phyloP scores from a whole-genome alignment of 352 stramenopile genomes.

The Thalassiosira delicatula region DNA sequence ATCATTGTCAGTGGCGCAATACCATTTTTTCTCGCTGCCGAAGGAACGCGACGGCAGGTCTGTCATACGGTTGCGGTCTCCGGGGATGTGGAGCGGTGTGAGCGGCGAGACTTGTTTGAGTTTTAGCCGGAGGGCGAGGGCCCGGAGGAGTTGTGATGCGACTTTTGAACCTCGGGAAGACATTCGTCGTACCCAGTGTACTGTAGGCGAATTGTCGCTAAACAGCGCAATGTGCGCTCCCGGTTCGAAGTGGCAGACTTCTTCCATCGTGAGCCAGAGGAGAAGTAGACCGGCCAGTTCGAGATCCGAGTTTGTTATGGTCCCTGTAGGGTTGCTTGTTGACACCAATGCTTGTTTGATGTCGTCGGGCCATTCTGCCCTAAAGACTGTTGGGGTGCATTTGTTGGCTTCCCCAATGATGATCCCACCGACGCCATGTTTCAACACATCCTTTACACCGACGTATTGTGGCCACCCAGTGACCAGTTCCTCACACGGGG shows the following conservation, averaged over 20 bases:
- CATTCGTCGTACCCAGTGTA: constrained; percentile 19
- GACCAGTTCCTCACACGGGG: constrained; percentile 28
- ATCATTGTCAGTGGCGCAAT: constrained; percentile 11
- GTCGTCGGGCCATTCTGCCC: constrained; percentile 20
- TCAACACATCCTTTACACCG: constrained; percentile 22
- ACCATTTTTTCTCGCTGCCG: constrained; percentile 24
- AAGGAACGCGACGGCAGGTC: constrained; percentile 42
- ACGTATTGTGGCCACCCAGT: constrained; percentile 18
- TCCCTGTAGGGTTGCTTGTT: constrained; percentile 1
- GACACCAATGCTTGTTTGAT: constrained; percentile 11
- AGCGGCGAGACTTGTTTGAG: constrained; percentile 18
- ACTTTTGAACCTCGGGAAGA: constrained; percentile 2
- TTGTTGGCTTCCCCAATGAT: constrained; percentile 13
- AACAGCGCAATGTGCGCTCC: constrained; percentile 18
- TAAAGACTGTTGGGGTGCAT: constrained; percentile 22
- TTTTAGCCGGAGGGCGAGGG: constrained; percentile 18
- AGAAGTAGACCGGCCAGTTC: constrained; percentile 26
- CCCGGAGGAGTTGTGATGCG: constrained; percentile 7
- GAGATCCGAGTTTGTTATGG: constrained; percentile 46
- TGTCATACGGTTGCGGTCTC: constrained; percentile 18
- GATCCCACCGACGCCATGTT: constrained; percentile 1
- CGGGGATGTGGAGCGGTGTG: constrained; percentile 30
- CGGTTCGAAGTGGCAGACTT: background rate
- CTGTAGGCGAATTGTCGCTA: constrained; percentile 39
- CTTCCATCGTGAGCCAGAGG: constrained; percentile 21